phyloP scores from a whole-genome alignment of 345 rosid genomes.

The Hevea brasiliensis region DNA sequence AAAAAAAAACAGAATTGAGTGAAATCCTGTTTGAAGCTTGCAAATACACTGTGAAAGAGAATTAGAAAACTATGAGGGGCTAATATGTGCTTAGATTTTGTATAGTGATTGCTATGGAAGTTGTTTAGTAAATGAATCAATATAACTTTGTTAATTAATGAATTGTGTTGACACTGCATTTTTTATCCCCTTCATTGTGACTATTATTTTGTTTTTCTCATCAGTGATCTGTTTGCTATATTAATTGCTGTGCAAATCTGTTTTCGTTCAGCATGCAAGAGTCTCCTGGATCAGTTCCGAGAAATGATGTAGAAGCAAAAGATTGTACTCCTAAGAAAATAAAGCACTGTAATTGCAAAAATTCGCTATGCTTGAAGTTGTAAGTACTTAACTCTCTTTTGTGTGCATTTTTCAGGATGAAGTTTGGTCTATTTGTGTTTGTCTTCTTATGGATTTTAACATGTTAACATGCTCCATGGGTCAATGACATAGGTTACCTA shows the following conservation, averaged over 20 bases:
- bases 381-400: slow-evolving; percentile 43
- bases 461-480: no score
- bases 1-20: no score
- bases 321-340: slow-evolving; percentile 63
- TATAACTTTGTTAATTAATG: no score
- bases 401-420: neutral
- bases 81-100: no score
- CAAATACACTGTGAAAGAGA: no score
- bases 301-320: slow-evolving; percentile 37
- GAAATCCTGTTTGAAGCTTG: no score
- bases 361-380: slow-evolving; percentile 78
- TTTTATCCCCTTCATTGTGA: no score
- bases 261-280: slow-evolving; percentile 47
- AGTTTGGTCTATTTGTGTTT: neutral
- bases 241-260: neutral
- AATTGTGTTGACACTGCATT: neutral
- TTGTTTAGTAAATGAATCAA: no score
- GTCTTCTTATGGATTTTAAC: neutral
- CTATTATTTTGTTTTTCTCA: neutral
- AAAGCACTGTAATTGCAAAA: slow-evolving; percentile 75
- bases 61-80: no score
- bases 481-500: no score
- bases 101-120: no score
- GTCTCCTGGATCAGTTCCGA: slow-evolving; percentile 38
- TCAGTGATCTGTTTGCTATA: neutral